Conservation (phyloP, 75 land plant genomes). For the Picea glauca region DNA sequence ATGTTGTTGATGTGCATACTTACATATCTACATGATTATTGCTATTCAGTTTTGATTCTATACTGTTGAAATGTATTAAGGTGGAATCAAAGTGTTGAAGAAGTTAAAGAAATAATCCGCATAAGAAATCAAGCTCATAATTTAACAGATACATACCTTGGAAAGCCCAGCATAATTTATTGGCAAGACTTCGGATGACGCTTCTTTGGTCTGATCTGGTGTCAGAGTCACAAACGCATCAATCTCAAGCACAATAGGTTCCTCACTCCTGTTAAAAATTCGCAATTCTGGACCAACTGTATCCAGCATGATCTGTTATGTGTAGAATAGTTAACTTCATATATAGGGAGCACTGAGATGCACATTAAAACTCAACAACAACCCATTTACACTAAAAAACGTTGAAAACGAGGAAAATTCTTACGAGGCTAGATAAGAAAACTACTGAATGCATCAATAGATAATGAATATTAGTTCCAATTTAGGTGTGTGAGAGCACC, state of each 20-base stretch:
- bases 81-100: no score
- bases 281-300: constrained; percentile 84
- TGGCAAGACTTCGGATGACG: constrained; percentile 65
- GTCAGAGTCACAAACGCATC: constrained; percentile 65
- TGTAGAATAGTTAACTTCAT: not conserved
- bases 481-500: not conserved
- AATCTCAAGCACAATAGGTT: constrained; percentile 58
- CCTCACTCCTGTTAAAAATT: constrained; percentile 61
- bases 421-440: not conserved
- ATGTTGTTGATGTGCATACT: no score
- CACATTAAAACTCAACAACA: not conserved
- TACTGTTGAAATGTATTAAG: no score
- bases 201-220: constrained; percentile 63
- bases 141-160: constrained; percentile 27
- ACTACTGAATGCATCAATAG: not conserved
- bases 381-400: not conserved
- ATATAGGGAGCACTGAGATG: not conserved
- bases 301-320: constrained; percentile 83
- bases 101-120: no score
- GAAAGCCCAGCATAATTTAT: constrained; percentile 68
- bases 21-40: no score
- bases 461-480: not conserved
- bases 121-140: no score
- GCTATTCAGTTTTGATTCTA: no score
- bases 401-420: not conserved